These are phyloP conservation scores for Trichophyton mentagrophytes DNA, from an alignment of 2,329 filamentous ascomycete genomes.

Conservation along the genomic window DNA sequence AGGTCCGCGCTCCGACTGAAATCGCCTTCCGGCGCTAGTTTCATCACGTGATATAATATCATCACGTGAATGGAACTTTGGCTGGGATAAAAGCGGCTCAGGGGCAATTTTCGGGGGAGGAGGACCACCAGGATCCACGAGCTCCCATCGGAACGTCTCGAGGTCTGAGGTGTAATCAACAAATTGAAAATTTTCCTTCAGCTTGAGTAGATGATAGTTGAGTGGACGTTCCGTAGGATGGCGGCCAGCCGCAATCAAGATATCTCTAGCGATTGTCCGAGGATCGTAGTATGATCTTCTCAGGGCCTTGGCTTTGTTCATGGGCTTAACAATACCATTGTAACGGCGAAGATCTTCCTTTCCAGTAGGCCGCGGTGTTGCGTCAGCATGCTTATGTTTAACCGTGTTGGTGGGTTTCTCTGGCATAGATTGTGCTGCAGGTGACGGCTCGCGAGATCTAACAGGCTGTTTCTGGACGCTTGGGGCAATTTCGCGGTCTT, in stretches of 20 bases:
- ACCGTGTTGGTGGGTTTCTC: background rate
- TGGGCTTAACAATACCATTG: constrained; percentile 31
- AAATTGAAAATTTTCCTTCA: constrained; percentile 31
- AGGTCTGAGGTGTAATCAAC: constrained; percentile 41
- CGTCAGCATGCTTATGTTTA: background rate
- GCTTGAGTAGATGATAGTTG: constrained; percentile 45
- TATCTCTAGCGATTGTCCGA: constrained; percentile 50
- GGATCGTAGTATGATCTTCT: constrained; percentile 45
- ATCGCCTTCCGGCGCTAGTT: background rate
- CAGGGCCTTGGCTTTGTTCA: constrained; percentile 29
- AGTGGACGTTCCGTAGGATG: constrained; percentile 47
- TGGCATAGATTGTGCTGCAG: background rate
- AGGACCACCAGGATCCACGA: constrained; percentile 45
- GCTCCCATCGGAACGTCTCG: constrained; percentile 48
- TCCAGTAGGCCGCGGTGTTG: background rate
- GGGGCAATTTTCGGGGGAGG: constrained; percentile 20
- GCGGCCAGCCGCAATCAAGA: constrained; percentile 48
- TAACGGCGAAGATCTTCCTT: constrained; percentile 16
- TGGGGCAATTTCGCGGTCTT: constrained; percentile 11
- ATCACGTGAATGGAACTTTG: constrained; percentile 13
- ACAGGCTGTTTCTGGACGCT: background rate
- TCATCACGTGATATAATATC: constrained; percentile 9
- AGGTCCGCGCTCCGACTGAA: background rate
- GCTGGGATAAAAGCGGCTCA: constrained; percentile 17
- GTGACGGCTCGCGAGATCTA: background rate